Base-by-base conservation (phyloP, 441 rosid genomes). In the Codiaeum variegatum region DNA sequence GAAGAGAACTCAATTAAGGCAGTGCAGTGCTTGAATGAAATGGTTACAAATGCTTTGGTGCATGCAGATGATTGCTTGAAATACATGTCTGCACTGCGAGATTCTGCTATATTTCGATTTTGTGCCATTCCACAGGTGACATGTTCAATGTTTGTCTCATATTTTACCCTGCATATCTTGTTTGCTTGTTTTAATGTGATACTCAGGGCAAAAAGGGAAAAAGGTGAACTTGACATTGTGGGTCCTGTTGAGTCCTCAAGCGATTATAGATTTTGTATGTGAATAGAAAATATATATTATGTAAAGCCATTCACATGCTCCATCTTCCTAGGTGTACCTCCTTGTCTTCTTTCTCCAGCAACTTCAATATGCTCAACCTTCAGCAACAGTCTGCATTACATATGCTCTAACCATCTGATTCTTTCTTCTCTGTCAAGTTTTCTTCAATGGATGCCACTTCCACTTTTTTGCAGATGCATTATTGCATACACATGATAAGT, bases 101-200 rank as follows among this genome's bases (percentile, higher is more conserved):
- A 89, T 72, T 88, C 89, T 74, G 76, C 92, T 58, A 90, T 85
- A 67, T 89, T 91, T 70, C 87, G 94, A 55, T 93, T 91, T 73
- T 93, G 96, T 81, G 98, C 92, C 58, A 90, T 93, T 66, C 97
- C 99, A 79, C 94, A 89, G 94, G 97, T 93, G 28, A 70, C 54
- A 38, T 46, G 19, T 58, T 34, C 28, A 19, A 54, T 58, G 19
- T 62, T 36, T 36, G 16, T 60, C 36, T 55, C 64, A 34, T 21
- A 21, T 67, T 16, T 16, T 56, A 34, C 47, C 59, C 24, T 71
- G 31, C 4, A 60, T 46, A 3, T 21, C 5, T 44, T 61, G 40
- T 60, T 60, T 29, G 18, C 42, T 60, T 71, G 42, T 21, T 12
- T 58, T 28, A 24, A 44, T 46, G 26, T 19, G 54, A 28, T 12